phyloP scores from a whole-genome alignment of 2,329 filamentous ascomycete species.

The Cladophialophora chaetospira region DNA sequence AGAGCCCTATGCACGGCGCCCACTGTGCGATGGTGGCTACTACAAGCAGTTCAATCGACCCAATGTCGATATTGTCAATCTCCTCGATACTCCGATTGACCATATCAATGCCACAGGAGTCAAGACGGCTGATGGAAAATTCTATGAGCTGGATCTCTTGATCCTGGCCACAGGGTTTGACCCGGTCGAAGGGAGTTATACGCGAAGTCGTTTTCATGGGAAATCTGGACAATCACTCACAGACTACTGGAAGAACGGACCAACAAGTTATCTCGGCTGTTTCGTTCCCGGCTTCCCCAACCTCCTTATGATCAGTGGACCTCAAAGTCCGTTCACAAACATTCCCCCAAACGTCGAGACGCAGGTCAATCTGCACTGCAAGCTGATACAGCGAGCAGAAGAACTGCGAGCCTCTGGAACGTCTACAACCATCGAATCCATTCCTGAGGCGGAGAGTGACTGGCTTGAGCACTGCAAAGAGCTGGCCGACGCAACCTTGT shows the following conservation, averaged over 20 bases:
- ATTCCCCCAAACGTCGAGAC: constrained; percentile 41
- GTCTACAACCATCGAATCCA: constrained; percentile 55
- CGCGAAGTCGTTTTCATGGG: constrained; percentile 54
- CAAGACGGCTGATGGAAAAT: constrained; percentile 28
- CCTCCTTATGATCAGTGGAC: constrained; percentile 45
- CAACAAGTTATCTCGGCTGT: constrained; percentile 43
- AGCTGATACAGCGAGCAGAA: constrained; percentile 51
- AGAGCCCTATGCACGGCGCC: constrained; percentile 57
- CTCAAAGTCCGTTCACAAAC: constrained; percentile 45
- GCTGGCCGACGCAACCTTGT: constrained; percentile 40
- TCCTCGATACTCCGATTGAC: constrained; percentile 35
- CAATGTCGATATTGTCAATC: constrained; percentile 50
- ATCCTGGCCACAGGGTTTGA: constrained; percentile 26
- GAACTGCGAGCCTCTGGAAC: constrained; percentile 47
- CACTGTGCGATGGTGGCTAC: constrained; percentile 52
- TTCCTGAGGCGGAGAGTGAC: constrained; percentile 45
- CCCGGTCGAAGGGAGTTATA: constrained; percentile 39
- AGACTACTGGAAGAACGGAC: constrained; percentile 37
- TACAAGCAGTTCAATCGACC: constrained; percentile 52
- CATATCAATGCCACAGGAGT: constrained; percentile 35
- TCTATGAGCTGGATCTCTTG: constrained; percentile 35
- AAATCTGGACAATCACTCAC: constrained; percentile 37
- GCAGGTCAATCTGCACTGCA: constrained; percentile 47
- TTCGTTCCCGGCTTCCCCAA: constrained; percentile 46
- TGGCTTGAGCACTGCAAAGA: constrained; percentile 46